These are phyloP conservation scores for Kwoniella heveanensis DNA, from an alignment of 768 basidiomycete genomes.

Conservation along the genomic window DNA sequence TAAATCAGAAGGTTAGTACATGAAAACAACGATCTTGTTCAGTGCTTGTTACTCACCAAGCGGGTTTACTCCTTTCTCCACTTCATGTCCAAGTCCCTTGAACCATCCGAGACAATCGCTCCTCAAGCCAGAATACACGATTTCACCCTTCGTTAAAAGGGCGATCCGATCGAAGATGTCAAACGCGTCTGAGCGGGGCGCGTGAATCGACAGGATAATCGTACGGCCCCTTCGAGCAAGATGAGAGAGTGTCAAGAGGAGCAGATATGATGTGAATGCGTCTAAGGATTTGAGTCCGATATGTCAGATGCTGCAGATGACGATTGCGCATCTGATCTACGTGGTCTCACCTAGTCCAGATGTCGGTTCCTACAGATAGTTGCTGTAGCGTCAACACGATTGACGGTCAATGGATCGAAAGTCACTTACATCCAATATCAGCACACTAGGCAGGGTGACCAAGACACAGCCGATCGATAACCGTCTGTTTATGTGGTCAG, in stretches of 20 bases:
- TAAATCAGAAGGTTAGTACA: too few species aligned
- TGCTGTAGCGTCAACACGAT: too few species aligned
- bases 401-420: background rate
- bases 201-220: conserved; percentile 69
- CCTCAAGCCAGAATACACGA: conserved; percentile 59
- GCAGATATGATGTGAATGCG: conserved; percentile 53
- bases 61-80: conserved; percentile 58
- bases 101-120: conserved; percentile 57
- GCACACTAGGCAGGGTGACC: conserved; percentile 65
- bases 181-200: conserved; percentile 67
- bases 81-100: conserved; percentile 49
- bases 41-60: conserved; percentile 52
- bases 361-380: conserved; percentile 33
- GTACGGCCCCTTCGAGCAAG: conserved; percentile 56
- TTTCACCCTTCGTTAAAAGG: conserved; percentile 63
- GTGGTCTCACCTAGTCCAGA: conserved; percentile 42
- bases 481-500: conserved; percentile 28
- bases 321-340: too few species aligned
- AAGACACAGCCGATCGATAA: conserved; percentile 64
- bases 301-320: too few species aligned
- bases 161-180: conserved; percentile 65
- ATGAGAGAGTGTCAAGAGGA: conserved; percentile 50
- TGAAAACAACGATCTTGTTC: too few species aligned
- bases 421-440: conserved; percentile 64
- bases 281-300: too few species aligned